phyloP scores from a whole-genome alignment of 164 flowering plant species.

The Euptelea pleiosperma region DNA sequence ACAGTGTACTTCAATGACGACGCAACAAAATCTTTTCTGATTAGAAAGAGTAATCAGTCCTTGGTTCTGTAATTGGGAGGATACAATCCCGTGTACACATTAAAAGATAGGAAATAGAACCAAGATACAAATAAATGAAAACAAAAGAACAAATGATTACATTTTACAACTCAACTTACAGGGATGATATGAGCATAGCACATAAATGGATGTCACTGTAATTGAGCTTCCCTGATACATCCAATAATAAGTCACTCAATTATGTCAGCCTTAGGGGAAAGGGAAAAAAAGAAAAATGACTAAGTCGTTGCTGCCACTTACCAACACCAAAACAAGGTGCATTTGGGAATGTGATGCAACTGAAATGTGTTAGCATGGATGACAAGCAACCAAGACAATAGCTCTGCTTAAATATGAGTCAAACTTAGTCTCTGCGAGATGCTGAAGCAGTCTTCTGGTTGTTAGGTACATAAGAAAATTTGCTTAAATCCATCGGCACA shows the following conservation, averaged over 20 bases:
- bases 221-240: constrained; percentile 4
- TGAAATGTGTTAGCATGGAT: constrained; percentile 6
- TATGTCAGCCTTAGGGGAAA: neutral
- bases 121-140: neutral
- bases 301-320: neutral
- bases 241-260: neutral
- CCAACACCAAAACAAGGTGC: constrained; percentile 3
- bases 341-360: neutral
- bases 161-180: constrained; percentile 6
- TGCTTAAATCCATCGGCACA: constrained; percentile 30
- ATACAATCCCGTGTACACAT: neutral
- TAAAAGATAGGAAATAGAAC: neutral
- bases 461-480: constrained; percentile 47
- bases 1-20: too few species aligned
- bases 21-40: too few species aligned
- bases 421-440: constrained; percentile 13
- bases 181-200: neutral
- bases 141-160: neutral
- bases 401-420: neutral
- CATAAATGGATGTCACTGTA: neutral
- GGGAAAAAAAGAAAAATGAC: neutral
- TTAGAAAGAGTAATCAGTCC: too few species aligned
- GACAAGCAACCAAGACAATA: neutral
- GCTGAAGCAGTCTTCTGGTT: constrained; percentile 27
- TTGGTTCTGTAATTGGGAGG: neutral